Evolutionary conservation across 352 stramenopile genomes (phyloP).

Genomic region (Globisporangium okanoganense): DNA sequence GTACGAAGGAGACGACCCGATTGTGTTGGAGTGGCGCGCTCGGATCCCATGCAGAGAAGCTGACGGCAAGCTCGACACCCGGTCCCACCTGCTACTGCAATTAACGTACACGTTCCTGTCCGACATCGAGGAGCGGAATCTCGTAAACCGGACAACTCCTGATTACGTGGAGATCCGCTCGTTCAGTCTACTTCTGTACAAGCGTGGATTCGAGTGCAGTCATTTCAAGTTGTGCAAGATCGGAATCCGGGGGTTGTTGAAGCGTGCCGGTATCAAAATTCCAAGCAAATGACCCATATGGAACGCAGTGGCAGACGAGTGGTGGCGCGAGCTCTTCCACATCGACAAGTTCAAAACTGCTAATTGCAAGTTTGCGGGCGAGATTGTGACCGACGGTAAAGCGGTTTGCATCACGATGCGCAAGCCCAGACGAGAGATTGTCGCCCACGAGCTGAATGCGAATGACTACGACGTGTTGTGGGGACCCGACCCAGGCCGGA

Average conservation of each 20-base stretch:
- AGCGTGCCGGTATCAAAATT: background rate
- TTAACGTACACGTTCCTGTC: constrained; percentile 6
- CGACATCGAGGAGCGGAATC: constrained; percentile 10
- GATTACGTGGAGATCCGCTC: constrained; percentile 6
- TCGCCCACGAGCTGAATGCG: background rate
- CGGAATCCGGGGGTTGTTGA: constrained; percentile 5
- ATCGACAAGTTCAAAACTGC: constrained; percentile 14
- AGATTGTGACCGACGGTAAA: constrained; percentile 18
- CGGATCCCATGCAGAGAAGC: background rate
- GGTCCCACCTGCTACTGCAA: background rate
- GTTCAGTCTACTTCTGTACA: constrained; percentile 17
- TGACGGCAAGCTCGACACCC: constrained; percentile 4
- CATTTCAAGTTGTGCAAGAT: constrained; percentile 19
- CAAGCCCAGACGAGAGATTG: constrained; percentile 10
- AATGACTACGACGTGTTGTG: constrained; percentile 10
- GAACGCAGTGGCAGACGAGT: background rate
- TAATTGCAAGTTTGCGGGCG: background rate
- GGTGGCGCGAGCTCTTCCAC: constrained; percentile 12
- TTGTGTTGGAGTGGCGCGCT: constrained; percentile 3
- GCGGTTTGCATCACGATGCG: constrained; percentile 15
- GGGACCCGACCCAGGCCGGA: constrained; percentile 14
- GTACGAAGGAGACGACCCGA: constrained; percentile 6
- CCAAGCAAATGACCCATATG: background rate
- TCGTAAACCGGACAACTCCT: background rate
- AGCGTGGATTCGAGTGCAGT: constrained; percentile 17